A percentile compares a stretch with the other conserved stretches of the same genome.
phyloP scores from a whole-genome alignment of 768 basidiomycete genomes.

The Lactarius tabidus region DNA sequence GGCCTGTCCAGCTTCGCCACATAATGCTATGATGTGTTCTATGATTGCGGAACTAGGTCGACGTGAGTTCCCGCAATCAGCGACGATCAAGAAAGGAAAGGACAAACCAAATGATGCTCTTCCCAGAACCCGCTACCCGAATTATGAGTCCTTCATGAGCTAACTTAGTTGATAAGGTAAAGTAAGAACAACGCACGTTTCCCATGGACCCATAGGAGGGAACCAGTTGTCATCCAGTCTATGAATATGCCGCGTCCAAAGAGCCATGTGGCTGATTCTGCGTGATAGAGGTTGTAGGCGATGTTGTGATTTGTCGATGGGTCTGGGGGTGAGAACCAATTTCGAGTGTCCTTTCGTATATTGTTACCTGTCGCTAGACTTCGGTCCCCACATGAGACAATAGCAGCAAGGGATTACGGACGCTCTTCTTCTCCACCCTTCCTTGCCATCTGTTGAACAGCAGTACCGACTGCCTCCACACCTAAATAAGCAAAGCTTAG shows the following conservation, averaged over 20 bases:
- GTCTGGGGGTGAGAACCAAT: conserved; percentile 7
- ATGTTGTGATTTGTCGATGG: too few relatives aligned
- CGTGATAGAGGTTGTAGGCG: too few relatives aligned
- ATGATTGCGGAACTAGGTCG: neutral
- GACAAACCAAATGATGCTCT: neutral
- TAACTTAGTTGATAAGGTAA: neutral
- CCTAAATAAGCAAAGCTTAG: neutral
- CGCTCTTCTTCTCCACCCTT: neutral
- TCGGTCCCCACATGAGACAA: neutral
- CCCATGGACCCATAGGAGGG: too few relatives aligned
- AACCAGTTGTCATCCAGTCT: too few relatives aligned
- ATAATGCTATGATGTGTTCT: neutral
- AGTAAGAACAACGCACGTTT: neutral
- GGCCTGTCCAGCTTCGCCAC: too few relatives aligned
- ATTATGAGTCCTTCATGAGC: neutral
- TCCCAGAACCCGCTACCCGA: neutral
- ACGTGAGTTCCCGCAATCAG: neutral
- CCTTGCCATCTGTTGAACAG: neutral
- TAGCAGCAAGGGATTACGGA: neutral
- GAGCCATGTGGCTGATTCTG: too few relatives aligned
- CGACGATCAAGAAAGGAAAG: neutral
- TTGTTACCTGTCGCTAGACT: neutral
- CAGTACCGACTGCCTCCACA: neutral
- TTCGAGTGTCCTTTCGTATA: neutral
- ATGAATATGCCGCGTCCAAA: too few relatives aligned